Base-by-base conservation (phyloP, 1,284 basidiomycete genomes). In the Laetiporus sulphureus region DNA sequence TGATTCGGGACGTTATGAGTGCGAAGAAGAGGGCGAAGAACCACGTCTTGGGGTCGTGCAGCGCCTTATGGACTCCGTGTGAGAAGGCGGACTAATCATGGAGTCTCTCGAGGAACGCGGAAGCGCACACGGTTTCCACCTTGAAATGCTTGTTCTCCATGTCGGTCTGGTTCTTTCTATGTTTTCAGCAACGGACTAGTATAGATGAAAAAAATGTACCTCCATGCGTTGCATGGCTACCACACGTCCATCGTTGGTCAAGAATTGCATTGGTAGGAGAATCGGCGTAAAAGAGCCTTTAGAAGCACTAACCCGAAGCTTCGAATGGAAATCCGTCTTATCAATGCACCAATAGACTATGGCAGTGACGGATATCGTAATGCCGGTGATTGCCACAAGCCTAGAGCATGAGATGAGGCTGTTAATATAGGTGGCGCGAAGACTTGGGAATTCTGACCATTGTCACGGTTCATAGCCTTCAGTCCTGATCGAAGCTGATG, bases 321-420 rank as follows among this genome's bases (percentile, higher is more conserved):
- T 6, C 13, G 15, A 40, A 5, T 10, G 11, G 12, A 20, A 36
- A 11, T 10, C 10, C 16, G 18, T 16, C 27, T 1, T 6, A n/a
- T 5, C 36, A 19, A 49, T 61, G 20, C 49, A 77, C 75, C 77
- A 83, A 55, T 77, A 83, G 8, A 67, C 48, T 0, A 72, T 42
- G 3, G 78, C 67, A 13, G 69, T 69, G 10, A 71, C 36, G 13
- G 84, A 58, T 0, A 81, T 84, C 3, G 83, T 54, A 1, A 62
- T 47, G 4, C 83, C 85, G 20, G 79, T 81, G 39, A 87, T 82
- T 43, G 88, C 70, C 76, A 86, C 83, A 39, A 87, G 68, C 81
- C 53, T 54, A 18, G 3, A 4, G 3, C 6, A 23, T 12, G 18
- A n/a, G 33, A 27, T 19, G 6, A 7, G 1, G n/a, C 8, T 3